phyloP scores from a whole-genome alignment of 2,329 filamentous ascomycete species.

The Ophiosphaerella herpotricha region DNA sequence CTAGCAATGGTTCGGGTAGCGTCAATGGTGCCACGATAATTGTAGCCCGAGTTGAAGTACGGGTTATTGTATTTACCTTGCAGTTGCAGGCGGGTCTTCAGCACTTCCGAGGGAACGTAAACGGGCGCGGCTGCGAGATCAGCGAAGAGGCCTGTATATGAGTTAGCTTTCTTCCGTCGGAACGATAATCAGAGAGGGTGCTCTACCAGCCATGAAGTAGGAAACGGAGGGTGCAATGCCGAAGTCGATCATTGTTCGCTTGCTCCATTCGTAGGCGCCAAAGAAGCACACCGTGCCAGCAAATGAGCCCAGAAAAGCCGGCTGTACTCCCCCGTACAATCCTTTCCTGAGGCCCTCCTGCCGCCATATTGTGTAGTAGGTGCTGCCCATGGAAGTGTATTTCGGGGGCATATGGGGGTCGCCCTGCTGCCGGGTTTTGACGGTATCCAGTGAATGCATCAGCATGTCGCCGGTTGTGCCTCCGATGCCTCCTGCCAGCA shows the following conservation, averaged over 20 bases:
- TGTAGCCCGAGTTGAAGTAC: conserved; percentile 91
- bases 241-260: conserved; percentile 81
- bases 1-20: conserved; percentile 84
- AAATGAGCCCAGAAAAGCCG: conserved; percentile 89
- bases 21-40: conserved; percentile 85
- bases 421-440: conserved; percentile 97
- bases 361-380: conserved; percentile 89
- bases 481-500: conserved; percentile 92
- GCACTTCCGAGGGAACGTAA: conserved; percentile 95
- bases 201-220: conserved; percentile 80
- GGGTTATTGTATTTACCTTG: conserved; percentile 96
- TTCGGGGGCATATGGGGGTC: conserved; percentile 91
- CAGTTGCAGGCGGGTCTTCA: conserved; percentile 95
- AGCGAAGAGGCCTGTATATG: conserved; percentile 75
- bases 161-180: background rate
- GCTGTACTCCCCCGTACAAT: conserved; percentile 90
- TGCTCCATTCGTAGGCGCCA: conserved; percentile 94
- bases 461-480: conserved; percentile 94
- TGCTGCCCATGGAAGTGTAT: conserved; percentile 87
- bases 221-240: conserved; percentile 82
- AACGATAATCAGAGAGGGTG: background rate
- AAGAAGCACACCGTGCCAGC: conserved; percentile 95
- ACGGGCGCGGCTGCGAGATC: conserved; percentile 90
- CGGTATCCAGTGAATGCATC: conserved; percentile 98
- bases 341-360: conserved; percentile 88